Percentiles rank a stretch among this genome's conserved stretches.
Evolutionary conservation across 345 rosid genomes (phyloP).

Genomic region (Salix brachista): DNA sequence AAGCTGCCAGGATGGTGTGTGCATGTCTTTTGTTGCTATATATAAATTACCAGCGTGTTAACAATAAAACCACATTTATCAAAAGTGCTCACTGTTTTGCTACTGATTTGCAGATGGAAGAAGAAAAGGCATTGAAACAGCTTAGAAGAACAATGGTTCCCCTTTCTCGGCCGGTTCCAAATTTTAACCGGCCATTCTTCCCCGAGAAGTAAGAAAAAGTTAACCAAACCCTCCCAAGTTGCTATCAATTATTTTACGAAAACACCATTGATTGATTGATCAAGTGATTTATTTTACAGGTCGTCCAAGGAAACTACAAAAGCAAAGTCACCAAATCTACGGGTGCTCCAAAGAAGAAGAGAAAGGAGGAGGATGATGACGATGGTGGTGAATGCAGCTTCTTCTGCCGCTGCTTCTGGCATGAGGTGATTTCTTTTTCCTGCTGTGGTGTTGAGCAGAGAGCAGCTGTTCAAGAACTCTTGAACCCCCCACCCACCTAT

Average conservation of each 20-base stretch:
- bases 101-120: constrained; percentile 56
- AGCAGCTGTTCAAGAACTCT: constrained; percentile 67
- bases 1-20: constrained; percentile 74
- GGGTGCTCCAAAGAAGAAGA: constrained; percentile 46
- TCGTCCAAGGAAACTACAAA: constrained; percentile 58
- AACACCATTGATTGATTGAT: neutral
- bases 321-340: constrained; percentile 60
- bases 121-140: constrained; percentile 85
- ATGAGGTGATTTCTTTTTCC: constrained; percentile 37
- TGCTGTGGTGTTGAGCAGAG: neutral
- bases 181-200: constrained; percentile 75
- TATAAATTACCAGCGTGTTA: too few species aligned
- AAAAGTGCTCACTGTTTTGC: too few species aligned
- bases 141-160: constrained; percentile 90
- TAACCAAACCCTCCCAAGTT: too few species aligned
- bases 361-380: constrained; percentile 18
- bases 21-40: neutral
- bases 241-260: neutral
- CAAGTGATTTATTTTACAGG: constrained; percentile 24
- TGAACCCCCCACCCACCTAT: constrained; percentile 37
- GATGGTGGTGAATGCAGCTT: constrained; percentile 14
- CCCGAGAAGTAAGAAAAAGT: constrained; percentile 57
- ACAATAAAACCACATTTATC: too few species aligned
- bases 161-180: constrained; percentile 85
- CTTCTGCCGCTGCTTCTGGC: constrained; percentile 43